Evolutionary conservation across 495 filamentous ascomycete species (phyloP), one percentile per base, ranked within the genome.

Genomic region (Talaromyces liani): DNA sequence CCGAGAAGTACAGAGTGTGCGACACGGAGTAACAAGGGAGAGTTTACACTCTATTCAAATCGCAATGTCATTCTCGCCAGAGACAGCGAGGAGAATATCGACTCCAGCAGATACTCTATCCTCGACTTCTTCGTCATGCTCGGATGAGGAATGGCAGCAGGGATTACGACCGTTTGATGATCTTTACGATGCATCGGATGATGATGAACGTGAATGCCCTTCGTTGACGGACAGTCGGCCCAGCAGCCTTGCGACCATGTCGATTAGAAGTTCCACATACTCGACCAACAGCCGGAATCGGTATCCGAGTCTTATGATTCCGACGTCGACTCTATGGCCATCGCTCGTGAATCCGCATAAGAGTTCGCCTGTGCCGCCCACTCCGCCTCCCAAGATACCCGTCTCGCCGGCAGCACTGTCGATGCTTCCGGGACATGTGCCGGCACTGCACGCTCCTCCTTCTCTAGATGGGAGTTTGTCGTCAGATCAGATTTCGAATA

Each of bases 391-490:
- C 24, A 87, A 89, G 71, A 86, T 95, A 3, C 84, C 88, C 27
- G 85, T 96, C 66, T 93, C 92, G 2, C 88, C 90, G 16, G 86
- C 86, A 12, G 82, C 85, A 25, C 82, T 91, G 51, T 85, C 83
- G 18, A 80, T 88, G 72, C 82, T 96, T 18, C 82, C 79, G 27
- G 84, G 78, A 65, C 83, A 82, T 58, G 81, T 91, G 14, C 91
- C 92, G 9, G 85, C 84, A 18, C 79, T 84, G n/a, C 91, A 89
- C 67, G 87, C 91, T 0, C 86, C 92, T 7, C 92, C 92, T 6
- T 96, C 92, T 9, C 83, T 97, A 3, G 91, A 96, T 80, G 92
- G 91, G 8, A 95, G 91, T 75, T 65, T 92, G 47, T 88, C 86
- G 18, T 95, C 91, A 7, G 91, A 96, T 66, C 91, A 95, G 68